These are phyloP conservation scores for Tetradesmus obliquus DNA, from an alignment of 139 green algal genomes.

Conservation along the genomic window DNA sequence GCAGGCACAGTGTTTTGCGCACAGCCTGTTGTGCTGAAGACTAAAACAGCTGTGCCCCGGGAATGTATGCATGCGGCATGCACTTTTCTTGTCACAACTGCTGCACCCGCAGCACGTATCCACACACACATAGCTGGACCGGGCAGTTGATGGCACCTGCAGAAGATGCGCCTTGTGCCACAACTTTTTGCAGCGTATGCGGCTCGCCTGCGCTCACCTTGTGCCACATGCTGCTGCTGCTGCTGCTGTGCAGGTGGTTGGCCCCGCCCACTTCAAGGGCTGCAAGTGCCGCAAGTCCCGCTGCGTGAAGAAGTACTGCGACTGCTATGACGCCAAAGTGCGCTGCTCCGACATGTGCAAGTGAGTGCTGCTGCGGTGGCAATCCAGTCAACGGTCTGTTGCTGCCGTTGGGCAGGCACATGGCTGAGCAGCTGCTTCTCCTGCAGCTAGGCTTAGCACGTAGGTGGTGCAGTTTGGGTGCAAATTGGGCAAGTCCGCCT, in stretches of 20 bases:
- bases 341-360: slow-evolving; percentile 73
- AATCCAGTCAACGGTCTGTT: not conserved
- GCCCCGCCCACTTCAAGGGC: slow-evolving; percentile 69
- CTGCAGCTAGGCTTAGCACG: not conserved
- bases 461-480: too few relatives aligned
- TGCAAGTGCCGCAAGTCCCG: slow-evolving; percentile 70
- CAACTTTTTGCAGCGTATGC: not conserved
- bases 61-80: too few relatives aligned
- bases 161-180: not conserved
- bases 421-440: not conserved
- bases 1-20: too few relatives aligned
- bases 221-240: not conserved
- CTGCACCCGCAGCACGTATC: too few relatives aligned
- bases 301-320: slow-evolving; percentile 81
- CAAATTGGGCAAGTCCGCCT: too few relatives aligned
- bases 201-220: not conserved
- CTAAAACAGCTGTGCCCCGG: too few relatives aligned
- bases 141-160: too few relatives aligned
- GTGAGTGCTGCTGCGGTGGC: slow-evolving; percentile 44
- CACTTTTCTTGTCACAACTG: too few relatives aligned
- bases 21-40: too few relatives aligned
- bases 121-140: too few relatives aligned
- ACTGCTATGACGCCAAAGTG: slow-evolving; percentile 76
- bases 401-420: not conserved
- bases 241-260: not conserved